Conservation (phyloP, 2,329 filamentous ascomycete species). For the Parasarocladium wereldwijsianum region DNA sequence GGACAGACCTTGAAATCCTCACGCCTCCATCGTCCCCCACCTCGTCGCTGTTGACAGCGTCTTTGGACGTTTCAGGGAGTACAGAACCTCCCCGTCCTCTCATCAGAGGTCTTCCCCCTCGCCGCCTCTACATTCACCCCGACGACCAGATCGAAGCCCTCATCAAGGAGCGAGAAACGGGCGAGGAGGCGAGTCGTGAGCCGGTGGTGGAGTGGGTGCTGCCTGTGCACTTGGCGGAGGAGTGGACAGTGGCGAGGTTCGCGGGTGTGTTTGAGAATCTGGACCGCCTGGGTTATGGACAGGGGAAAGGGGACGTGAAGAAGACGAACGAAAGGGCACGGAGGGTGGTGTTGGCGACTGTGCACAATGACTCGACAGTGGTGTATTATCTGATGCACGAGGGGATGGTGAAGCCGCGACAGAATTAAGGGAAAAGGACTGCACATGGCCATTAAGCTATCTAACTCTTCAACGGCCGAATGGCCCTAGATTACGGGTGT, state of each 20-base stretch:
- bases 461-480: background rate
- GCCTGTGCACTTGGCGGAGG: constrained; percentile 57
- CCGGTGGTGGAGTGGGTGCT: constrained; percentile 63
- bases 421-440: constrained; percentile 40
- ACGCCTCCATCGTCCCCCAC: constrained; percentile 23
- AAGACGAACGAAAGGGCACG: constrained; percentile 36
- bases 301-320: background rate
- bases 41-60: too few species aligned
- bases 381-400: constrained; percentile 78
- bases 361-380: constrained; percentile 69
- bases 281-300: constrained; percentile 19
- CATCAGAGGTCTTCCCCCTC: constrained; percentile 58
- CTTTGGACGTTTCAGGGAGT: too few species aligned
- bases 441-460: background rate
- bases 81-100: constrained; percentile 35
- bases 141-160: constrained; percentile 68
- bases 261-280: constrained; percentile 56
- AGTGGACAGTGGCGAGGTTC: constrained; percentile 53
- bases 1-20: constrained; percentile 47
- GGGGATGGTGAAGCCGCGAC: constrained; percentile 73
- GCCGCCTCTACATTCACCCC: constrained; percentile 62
- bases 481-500: too few species aligned
- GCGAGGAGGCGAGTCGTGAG: constrained; percentile 27
- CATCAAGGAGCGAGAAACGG: constrained; percentile 38
- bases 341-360: constrained; percentile 56